Percentiles rank a stretch among this genome's conserved stretches.
Conservation (phyloP, 2,329 filamentous ascomycete genomes). For the Pseudomassariella vexata region DNA sequence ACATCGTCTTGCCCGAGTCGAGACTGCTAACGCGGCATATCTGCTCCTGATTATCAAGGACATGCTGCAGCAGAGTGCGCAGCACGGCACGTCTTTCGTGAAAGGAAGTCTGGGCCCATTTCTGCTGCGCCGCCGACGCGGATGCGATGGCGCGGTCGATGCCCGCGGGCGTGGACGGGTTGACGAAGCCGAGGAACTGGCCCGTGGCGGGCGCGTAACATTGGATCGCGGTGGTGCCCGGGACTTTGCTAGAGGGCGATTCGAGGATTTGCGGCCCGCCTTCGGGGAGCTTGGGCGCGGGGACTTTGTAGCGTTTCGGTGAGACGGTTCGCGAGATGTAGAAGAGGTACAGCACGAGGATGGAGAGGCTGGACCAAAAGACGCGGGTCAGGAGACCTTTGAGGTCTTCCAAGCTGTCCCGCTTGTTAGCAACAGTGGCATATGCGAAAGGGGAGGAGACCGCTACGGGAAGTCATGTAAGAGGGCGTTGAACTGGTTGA, state of each 20-base stretch:
- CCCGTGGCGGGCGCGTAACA: constrained; percentile 91
- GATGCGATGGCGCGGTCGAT: constrained; percentile 75
- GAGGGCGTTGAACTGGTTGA: constrained; percentile 14
- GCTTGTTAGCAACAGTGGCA: not conserved
- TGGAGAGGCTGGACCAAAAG: constrained; percentile 13
- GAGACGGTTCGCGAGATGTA: constrained; percentile 9
- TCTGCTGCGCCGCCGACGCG: constrained; percentile 66
- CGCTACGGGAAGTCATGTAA: constrained; percentile 19
- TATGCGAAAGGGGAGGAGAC: too few species aligned
- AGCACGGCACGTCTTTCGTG: constrained; percentile 72
- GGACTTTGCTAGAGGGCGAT: constrained; percentile 56
- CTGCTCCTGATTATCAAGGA: constrained; percentile 82
- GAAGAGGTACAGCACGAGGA: constrained; percentile 13
- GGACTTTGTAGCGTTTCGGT: constrained; percentile 54
- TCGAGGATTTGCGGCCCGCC: constrained; percentile 49
- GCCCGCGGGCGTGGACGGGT: constrained; percentile 67
- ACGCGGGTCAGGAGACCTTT: constrained; percentile 12
- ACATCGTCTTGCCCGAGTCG: constrained; percentile 93
- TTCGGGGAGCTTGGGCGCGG: constrained; percentile 55
- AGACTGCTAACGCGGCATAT: constrained; percentile 83
- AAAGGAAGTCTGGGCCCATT: constrained; percentile 77
- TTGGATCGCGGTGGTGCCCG: constrained; percentile 64
- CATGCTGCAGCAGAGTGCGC: constrained; percentile 71
- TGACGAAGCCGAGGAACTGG: constrained; percentile 70
- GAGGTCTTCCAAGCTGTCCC: constrained; percentile 15